phyloP scores from a whole-genome alignment of 2,329 filamentous ascomycete genomes.

The Aspergillus sp. region DNA sequence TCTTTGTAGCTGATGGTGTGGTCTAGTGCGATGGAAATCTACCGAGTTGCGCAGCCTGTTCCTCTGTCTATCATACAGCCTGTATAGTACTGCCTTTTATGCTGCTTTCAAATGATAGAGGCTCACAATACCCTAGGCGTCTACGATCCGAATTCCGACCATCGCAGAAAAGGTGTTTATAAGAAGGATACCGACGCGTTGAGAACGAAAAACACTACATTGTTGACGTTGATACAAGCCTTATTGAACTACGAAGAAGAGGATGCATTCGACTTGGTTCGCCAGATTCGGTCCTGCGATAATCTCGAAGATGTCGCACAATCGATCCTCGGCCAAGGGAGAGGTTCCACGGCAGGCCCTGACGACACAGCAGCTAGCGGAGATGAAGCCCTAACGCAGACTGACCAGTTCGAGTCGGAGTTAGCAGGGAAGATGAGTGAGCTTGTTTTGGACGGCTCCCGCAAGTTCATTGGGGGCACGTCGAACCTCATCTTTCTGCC shows the following conservation, averaged over 20 bases:
- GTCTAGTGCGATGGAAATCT: slow-evolving; percentile 79
- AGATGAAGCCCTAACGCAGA: slow-evolving; percentile 45
- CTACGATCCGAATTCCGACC: slow-evolving; percentile 95
- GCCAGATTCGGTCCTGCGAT: slow-evolving; percentile 84
- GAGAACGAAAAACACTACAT: slow-evolving; percentile 81
- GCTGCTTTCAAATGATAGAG: neutral
- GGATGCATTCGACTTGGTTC: slow-evolving; percentile 78
- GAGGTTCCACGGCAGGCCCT: slow-evolving; percentile 46
- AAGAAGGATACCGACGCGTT: slow-evolving; percentile 88
- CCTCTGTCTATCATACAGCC: slow-evolving; percentile 73
- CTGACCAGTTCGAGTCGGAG: slow-evolving; percentile 68
- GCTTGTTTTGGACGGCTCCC: slow-evolving; percentile 79
- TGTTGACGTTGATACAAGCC: slow-evolving; percentile 90
- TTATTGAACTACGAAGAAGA: slow-evolving; percentile 90
- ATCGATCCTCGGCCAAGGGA: slow-evolving; percentile 57
- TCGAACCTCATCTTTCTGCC: slow-evolving; percentile 86
- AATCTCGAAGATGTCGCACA: slow-evolving; percentile 66
- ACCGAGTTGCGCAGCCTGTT: slow-evolving; percentile 92
- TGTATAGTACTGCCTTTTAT: slow-evolving; percentile 30
- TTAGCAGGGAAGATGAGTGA: slow-evolving; percentile 92
- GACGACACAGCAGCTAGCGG: slow-evolving; percentile 32
- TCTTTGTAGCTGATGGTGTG: slow-evolving; percentile 7
- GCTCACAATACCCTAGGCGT: slow-evolving; percentile 63
- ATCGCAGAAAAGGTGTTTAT: slow-evolving; percentile 94
- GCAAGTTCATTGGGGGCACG: slow-evolving; percentile 90